These are phyloP conservation scores for Aspergillus kassunensis DNA, from an alignment of 495 filamentous ascomycete species.

Conservation along the genomic window DNA sequence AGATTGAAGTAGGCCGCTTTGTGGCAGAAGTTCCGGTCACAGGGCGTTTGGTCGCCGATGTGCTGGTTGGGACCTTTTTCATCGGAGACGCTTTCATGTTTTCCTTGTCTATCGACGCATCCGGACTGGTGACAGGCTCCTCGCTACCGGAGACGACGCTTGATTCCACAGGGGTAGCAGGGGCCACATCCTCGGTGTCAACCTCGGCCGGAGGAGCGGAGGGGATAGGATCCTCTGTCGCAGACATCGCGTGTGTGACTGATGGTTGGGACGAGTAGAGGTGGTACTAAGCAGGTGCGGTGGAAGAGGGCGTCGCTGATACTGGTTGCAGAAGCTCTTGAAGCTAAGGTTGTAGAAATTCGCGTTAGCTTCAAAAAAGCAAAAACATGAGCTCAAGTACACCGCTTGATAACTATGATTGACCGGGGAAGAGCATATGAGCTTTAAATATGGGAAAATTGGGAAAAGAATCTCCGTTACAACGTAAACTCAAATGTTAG, in stretches of 20 bases:
- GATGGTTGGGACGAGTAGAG: not conserved
- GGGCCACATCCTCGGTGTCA: conserved; percentile 30
- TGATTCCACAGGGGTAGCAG: conserved; percentile 40
- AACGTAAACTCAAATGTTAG: not conserved
- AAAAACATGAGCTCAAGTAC: conserved; percentile 8
- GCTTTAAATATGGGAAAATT: not conserved
- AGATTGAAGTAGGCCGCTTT: conserved; percentile 37
- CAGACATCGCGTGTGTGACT: conserved; percentile 27
- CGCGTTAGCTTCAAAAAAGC: conserved; percentile 9
- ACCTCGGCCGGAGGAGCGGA: conserved; percentile 21
- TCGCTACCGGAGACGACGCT: conserved; percentile 37
- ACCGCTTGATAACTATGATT: not conserved
- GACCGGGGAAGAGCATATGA: not conserved
- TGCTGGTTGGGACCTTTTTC: conserved; percentile 25
- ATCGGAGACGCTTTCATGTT: conserved; percentile 28
- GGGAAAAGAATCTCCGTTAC: not conserved
- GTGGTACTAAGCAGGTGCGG: not conserved
- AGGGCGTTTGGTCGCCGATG: conserved; percentile 28
- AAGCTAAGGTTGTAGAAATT: not conserved
- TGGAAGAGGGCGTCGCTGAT: too few relatives aligned
- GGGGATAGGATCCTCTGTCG: conserved; percentile 35
- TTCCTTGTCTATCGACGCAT: conserved; percentile 37
- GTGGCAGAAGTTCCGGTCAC: conserved; percentile 28
- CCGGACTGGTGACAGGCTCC: conserved; percentile 37
- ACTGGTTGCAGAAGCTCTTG: not conserved